Evolutionary conservation across 306 rosid genomes (phyloP).

Genomic region (Rosa persica): DNA sequence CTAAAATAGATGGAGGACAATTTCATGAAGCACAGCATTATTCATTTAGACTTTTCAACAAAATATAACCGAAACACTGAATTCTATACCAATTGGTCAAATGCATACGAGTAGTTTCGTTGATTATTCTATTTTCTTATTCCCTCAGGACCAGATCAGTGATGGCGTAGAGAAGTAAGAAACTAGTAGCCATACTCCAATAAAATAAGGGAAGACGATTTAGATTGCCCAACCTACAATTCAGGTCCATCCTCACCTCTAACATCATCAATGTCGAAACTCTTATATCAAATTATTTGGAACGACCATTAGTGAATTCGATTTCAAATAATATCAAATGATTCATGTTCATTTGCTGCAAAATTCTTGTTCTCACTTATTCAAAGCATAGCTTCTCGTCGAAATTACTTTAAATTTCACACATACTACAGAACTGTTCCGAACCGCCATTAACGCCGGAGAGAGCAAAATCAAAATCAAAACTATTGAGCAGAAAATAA

Average conservation of each 20-base stretch:
- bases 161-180: not conserved
- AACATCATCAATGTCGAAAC: too few species aligned
- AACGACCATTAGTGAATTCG: too few species aligned
- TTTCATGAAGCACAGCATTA: not conserved
- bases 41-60: not conserved
- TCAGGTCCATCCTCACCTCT: conserved; percentile 4
- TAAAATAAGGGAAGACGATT: not conserved
- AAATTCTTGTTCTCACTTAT: conserved; percentile 1
- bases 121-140: conserved; percentile 1
- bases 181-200: not conserved
- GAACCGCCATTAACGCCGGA: conserved; percentile 3
- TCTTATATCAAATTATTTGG: too few species aligned
- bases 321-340: not conserved
- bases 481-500: not conserved
- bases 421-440: not conserved
- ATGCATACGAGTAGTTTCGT: not conserved
- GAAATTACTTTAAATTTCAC: conserved; percentile 9
- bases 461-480: not conserved
- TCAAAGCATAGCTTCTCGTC: not conserved
- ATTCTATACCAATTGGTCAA: conserved; percentile 23
- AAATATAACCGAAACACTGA: conserved; percentile 18
- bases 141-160: conserved; percentile 5
- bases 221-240: not conserved
- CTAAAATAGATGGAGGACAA: not conserved
- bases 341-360: not conserved